Evolutionary conservation across 768 basidiomycete species (phyloP).

Genomic region (Russula emetica): DNA sequence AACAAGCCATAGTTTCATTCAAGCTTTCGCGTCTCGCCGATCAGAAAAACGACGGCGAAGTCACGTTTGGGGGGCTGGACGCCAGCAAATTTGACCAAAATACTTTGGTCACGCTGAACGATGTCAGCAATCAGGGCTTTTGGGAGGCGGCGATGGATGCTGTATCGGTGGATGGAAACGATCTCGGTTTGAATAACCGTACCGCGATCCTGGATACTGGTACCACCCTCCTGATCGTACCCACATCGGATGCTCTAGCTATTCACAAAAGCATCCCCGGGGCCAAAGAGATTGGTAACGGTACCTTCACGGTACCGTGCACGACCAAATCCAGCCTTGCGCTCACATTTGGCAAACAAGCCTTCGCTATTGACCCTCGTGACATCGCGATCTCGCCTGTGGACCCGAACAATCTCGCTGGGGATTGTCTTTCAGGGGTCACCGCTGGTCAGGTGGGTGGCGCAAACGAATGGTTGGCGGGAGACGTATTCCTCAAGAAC

Average conservation of each 20-base stretch:
- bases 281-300: constrained; percentile 45
- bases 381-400: constrained; percentile 61
- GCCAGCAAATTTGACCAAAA: constrained; percentile 56
- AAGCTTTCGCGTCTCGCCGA: constrained; percentile 75
- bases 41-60: constrained; percentile 66
- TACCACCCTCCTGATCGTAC: constrained; percentile 44
- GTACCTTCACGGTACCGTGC: constrained; percentile 63
- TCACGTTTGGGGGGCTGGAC: constrained; percentile 80
- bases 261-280: constrained; percentile 57
- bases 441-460: constrained; percentile 56
- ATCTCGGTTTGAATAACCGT: constrained; percentile 51
- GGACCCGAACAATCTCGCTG: constrained; percentile 46
- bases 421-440: constrained; percentile 70
- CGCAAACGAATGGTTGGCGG: constrained; percentile 62
- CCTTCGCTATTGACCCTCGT: constrained; percentile 59
- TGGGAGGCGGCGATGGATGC: constrained; percentile 71
- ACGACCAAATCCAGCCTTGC: constrained; percentile 49
- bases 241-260: constrained; percentile 46
- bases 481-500: constrained; percentile 76
- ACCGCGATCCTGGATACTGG: constrained; percentile 62
- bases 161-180: constrained; percentile 54
- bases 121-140: constrained; percentile 66
- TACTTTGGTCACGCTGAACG: constrained; percentile 56
- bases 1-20: constrained; percentile 66
- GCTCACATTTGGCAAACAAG: constrained; percentile 52